Base-by-base conservation (phyloP, 2,329 filamentous ascomycete species). In the Fusarium temperatum region DNA sequence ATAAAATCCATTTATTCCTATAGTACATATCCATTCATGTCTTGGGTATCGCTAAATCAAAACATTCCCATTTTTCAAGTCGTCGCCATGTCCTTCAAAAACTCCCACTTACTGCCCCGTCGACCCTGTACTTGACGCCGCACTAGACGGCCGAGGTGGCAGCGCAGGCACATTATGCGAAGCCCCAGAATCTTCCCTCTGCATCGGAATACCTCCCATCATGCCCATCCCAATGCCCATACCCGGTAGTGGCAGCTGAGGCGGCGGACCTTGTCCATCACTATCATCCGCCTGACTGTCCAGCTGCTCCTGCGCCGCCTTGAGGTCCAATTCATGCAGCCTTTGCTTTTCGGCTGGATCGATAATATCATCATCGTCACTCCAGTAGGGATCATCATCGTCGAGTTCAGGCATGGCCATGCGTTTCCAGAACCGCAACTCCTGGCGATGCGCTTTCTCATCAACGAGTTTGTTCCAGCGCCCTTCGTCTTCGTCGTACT, bases 381-480 rank as follows among this genome's bases (percentile, higher is more conserved):
- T 91, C 86, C 89, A 91, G 78, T 86, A 90, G 5, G 87, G 84
- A 56, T 91, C 89, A 47, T 90, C 87, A 30, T 91, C 89, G 14
- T 86, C 82, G 42, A 91, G 80, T 64, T 89, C 85, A 15, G 89
- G 89, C 86, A 92, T 87, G 20, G 90, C 90, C 84, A 91, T 86
- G 47, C 90, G 84, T 82, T 92, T 92, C 90, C 90, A 92, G 80
- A 90, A 91, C 5, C 90, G 84, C 61, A 91, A 78, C 80, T 92
- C 89, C 79, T 91, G 89, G 8, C 88, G 85, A 48, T 83, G 80
- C 11, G 88, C 86, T 56, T 84, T 85, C 54, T 87, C 85, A 44
- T 89, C 84, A 7, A 90, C 86, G 9, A 85, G 83, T 36, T 85
- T 83, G 64, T 89, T 85, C 84, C 89, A 88, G 26, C 87, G 83